Percentiles rank a stretch among this genome's conserved stretches.
Evolutionary conservation across 345 rosid species (phyloP).

Genomic region (Salix viminalis): DNA sequence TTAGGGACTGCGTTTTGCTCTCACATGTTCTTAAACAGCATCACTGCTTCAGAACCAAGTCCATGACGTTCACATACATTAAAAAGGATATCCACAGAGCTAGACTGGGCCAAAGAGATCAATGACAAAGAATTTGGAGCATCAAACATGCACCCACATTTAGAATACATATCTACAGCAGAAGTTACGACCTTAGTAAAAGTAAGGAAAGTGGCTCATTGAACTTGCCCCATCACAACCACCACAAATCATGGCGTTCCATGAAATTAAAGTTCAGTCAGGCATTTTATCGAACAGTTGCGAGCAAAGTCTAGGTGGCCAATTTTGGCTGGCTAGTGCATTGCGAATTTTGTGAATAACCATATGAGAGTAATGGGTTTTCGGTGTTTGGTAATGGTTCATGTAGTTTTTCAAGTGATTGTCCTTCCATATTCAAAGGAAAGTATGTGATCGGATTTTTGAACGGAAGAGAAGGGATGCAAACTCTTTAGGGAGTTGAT

Average conservation of each 20-base stretch:
- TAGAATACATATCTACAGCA: slow-evolving; percentile 62
- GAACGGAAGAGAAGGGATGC: not conserved
- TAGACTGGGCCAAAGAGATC: slow-evolving; percentile 46
- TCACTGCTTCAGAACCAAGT: slow-evolving; percentile 42
- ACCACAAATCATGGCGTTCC: slow-evolving; percentile 39
- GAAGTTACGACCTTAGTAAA: slow-evolving; percentile 43
- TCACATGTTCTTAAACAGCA: slow-evolving; percentile 42
- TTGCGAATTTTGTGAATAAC: slow-evolving; percentile 33
- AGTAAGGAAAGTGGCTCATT: slow-evolving; percentile 29
- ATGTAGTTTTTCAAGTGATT: slow-evolving; percentile 6
- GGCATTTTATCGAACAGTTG: slow-evolving; percentile 49
- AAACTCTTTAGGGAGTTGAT: no score
- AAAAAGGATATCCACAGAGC: slow-evolving; percentile 60
- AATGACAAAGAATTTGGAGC: slow-evolving; percentile 40
- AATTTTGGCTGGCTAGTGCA: not conserved
- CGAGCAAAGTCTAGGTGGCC: slow-evolving; percentile 39
- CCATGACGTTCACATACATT: slow-evolving; percentile 56
- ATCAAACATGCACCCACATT: slow-evolving; percentile 46
- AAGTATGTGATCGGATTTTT: slow-evolving; percentile 4
- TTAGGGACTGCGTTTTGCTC: slow-evolving; percentile 39
- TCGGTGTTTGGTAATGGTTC: not conserved
- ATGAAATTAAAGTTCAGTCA: slow-evolving; percentile 35
- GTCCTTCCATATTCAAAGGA: slow-evolving; percentile 20
- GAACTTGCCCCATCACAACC: slow-evolving; percentile 21
- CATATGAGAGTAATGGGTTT: not conserved